Evolutionary conservation across 140 eudicot genomes (phyloP).

Genomic region (Anethum foeniculum): DNA sequence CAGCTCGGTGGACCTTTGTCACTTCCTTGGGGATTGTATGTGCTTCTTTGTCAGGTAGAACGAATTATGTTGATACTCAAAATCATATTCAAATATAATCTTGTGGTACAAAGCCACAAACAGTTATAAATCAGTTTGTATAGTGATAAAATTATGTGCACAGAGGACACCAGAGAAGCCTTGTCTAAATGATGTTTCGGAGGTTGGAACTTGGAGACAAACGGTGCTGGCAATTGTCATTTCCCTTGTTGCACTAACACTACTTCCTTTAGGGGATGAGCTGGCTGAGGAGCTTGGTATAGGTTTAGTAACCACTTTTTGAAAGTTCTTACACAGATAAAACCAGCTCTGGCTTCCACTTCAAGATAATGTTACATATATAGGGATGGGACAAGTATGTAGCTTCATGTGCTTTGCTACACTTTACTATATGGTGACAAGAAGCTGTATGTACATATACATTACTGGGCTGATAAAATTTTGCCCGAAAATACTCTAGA

Average conservation of each 20-base stretch:
- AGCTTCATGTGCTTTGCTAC: not conserved
- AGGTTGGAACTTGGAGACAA: constrained; percentile 86
- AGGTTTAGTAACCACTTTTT: constrained; percentile 76
- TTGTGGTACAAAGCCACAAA: not conserved
- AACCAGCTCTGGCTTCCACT: not conserved
- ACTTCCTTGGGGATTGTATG: constrained; percentile 96
- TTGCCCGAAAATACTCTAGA: too few relatives aligned
- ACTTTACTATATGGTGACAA: not conserved
- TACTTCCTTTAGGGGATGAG: constrained; percentile 91
- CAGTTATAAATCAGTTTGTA: not conserved
- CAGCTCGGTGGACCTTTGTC: constrained; percentile 96
- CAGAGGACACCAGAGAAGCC: constrained; percentile 93
- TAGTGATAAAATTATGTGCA: not conserved
- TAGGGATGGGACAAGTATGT: not conserved
- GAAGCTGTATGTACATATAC: not conserved
- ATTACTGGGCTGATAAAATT: not conserved
- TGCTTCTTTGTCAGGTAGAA: constrained; percentile 88
- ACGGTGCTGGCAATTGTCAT: constrained; percentile 37
- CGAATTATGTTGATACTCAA: not conserved
- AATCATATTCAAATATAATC: not conserved
- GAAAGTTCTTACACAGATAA: constrained; percentile 10
- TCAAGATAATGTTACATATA: not conserved
- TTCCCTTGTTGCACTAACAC: constrained; percentile 55
- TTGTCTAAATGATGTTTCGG: constrained; percentile 83
- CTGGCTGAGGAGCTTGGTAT: constrained; percentile 96